phyloP scores from a whole-genome alignment of 257 asterid genomes.

The Solanum gracilifrons region DNA sequence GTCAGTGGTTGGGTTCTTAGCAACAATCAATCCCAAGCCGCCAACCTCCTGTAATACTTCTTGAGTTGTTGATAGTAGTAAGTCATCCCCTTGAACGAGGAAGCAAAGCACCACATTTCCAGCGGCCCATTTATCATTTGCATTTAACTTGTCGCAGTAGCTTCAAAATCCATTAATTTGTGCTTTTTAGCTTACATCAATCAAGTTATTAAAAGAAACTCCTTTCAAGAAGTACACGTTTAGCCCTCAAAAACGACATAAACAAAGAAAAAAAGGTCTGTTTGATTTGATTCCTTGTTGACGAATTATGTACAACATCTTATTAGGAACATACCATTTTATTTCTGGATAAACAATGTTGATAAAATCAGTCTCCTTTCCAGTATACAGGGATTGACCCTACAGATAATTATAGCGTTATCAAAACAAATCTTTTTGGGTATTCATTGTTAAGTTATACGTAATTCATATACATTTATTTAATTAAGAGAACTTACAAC shows the following conservation, averaged over 20 bases:
- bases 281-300: neutral
- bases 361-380: slow-evolving; percentile 11
- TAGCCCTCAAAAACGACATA: neutral
- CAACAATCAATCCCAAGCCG: slow-evolving; percentile 25
- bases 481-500: neutral
- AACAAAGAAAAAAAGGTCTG: neutral
- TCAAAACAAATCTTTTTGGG: neutral
- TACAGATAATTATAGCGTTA: neutral
- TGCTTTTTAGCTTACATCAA: neutral
- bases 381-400: slow-evolving; percentile 22
- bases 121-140: slow-evolving; percentile 15
- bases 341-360: slow-evolving; percentile 1
- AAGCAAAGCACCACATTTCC: slow-evolving; percentile 35
- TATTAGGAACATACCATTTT: neutral
- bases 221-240: no score
- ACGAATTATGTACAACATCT: neutral
- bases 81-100: neutral
- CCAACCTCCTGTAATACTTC: slow-evolving; percentile 1
- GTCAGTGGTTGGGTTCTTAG: neutral
- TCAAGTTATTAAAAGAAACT: neutral
- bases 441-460: neutral
- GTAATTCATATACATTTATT: neutral
- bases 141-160: slow-evolving; percentile 9
- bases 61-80: neutral
- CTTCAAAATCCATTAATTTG: slow-evolving; percentile 2